Evolutionary conservation across 1,139 yeast genomes (phyloP).

Genomic region (Blastobotrys malaysiensis): DNA sequence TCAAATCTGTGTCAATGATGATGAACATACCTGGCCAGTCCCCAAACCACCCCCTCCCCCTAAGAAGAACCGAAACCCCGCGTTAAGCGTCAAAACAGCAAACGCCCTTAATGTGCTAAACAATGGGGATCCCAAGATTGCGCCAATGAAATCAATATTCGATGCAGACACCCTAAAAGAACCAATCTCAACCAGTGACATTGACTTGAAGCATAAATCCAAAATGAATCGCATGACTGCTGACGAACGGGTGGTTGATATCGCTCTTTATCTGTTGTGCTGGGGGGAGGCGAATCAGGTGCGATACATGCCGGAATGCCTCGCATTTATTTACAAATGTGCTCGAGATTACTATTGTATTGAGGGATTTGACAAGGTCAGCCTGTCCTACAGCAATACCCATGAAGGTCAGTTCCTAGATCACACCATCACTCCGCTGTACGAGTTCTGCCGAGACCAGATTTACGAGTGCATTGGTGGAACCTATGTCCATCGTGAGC

Average conservation of each 20-base stretch:
- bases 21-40: slow-evolving; percentile 28
- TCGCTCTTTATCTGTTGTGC: slow-evolving; percentile 63
- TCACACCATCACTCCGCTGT: slow-evolving; percentile 69
- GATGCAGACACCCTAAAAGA: neutral
- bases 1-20: slow-evolving; percentile 52
- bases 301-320: slow-evolving; percentile 79
- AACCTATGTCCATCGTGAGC: slow-evolving; percentile 44
- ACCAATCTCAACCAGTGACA: neutral
- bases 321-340: slow-evolving; percentile 75
- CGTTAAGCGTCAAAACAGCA: neutral
- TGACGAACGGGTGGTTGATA: slow-evolving; percentile 54
- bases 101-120: neutral
- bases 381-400: slow-evolving; percentile 4
- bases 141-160: neutral
- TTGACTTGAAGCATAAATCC: slow-evolving; percentile 44
- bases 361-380: slow-evolving; percentile 1
- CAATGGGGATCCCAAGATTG: neutral
- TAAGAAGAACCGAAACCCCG: neutral
- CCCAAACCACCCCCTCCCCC: slow-evolving; percentile 32
- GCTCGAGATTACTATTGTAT: slow-evolving; percentile 56
- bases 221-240: slow-evolving; percentile 54
- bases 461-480: slow-evolving; percentile 39
- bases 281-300: slow-evolving; percentile 92
- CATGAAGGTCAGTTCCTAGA: slow-evolving; percentile 48
- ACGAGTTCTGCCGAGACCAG: slow-evolving; percentile 55